A percentile compares a stretch with the other conserved stretches of the same genome.
Conservation (phyloP, 352 stramenopile species). For the Phytophthora cactorum region DNA sequence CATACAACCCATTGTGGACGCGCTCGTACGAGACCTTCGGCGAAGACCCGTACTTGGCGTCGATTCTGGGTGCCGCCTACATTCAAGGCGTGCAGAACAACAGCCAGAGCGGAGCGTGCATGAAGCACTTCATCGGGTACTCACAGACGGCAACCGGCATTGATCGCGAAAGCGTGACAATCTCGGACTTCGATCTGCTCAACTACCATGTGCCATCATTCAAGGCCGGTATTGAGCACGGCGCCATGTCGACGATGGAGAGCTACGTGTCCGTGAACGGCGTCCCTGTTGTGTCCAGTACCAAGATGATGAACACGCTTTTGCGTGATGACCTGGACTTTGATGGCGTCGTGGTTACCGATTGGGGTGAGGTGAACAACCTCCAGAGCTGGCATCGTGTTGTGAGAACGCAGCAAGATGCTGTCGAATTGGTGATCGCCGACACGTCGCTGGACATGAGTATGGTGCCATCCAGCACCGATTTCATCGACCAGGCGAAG, state of each 20-base stretch:
- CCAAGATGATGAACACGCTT: constrained; percentile 68
- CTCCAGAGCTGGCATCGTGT: constrained; percentile 58
- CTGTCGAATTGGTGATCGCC: constrained; percentile 59
- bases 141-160: constrained; percentile 73
- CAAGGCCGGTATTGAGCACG: constrained; percentile 69
- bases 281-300: constrained; percentile 81
- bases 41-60: constrained; percentile 82
- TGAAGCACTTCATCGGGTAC: constrained; percentile 90
- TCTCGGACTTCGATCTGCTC: constrained; percentile 72
- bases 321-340: constrained; percentile 81
- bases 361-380: constrained; percentile 92
- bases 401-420: constrained; percentile 40
- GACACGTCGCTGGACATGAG: constrained; percentile 89
- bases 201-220: constrained; percentile 85
- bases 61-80: constrained; percentile 68
- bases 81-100: constrained; percentile 81
- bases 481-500: constrained; percentile 56
- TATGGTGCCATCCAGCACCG: constrained; percentile 63
- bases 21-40: constrained; percentile 93
- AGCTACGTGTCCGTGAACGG: constrained; percentile 91
- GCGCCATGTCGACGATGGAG: constrained; percentile 90
- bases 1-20: constrained; percentile 85
- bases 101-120: constrained; percentile 68
- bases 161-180: constrained; percentile 75
- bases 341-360: constrained; percentile 84